Percentiles rank a stretch among this genome's conserved stretches.
Conservation (phyloP, 179 eudicot genomes). For the Camellia oleifera region DNA sequence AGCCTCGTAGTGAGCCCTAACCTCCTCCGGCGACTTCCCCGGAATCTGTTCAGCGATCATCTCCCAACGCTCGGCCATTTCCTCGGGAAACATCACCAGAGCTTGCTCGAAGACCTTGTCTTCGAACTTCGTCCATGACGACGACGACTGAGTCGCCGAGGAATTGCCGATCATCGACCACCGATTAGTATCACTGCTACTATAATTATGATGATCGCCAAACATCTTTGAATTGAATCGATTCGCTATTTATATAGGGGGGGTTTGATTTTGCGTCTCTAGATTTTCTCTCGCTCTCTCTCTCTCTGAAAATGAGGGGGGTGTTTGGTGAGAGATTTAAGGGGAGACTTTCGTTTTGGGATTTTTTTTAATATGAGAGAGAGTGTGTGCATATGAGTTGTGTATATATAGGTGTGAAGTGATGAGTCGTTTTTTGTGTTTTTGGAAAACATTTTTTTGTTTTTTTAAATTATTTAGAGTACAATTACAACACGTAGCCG, state of each 20-base stretch:
- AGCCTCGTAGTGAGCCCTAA: constrained; percentile 53
- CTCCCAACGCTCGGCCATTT: constrained; percentile 47
- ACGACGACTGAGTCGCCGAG: constrained; percentile 21
- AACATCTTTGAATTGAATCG: background rate
- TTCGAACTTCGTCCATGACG: constrained; percentile 54
- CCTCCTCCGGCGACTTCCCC: constrained; percentile 58
- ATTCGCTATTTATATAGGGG: background rate
- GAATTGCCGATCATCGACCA: constrained; percentile 5
- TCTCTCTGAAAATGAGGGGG: background rate
- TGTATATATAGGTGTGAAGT: background rate
- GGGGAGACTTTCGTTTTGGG: background rate
- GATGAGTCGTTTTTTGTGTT: background rate
- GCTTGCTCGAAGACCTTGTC: constrained; percentile 82
- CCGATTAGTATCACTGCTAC: background rate
- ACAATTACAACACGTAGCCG: no score
- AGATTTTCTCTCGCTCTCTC: background rate
- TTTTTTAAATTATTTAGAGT: no score
- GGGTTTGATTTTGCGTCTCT: background rate
- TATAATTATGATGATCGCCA: background rate
- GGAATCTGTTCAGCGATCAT: constrained; percentile 60
- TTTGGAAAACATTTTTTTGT: no score
- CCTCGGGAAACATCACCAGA: constrained; percentile 44
- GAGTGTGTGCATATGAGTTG: background rate
- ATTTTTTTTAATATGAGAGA: no score
- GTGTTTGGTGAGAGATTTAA: background rate